Conservation (phyloP, 352 stramenopile genomes). For the Globisporangium mamillatum region DNA sequence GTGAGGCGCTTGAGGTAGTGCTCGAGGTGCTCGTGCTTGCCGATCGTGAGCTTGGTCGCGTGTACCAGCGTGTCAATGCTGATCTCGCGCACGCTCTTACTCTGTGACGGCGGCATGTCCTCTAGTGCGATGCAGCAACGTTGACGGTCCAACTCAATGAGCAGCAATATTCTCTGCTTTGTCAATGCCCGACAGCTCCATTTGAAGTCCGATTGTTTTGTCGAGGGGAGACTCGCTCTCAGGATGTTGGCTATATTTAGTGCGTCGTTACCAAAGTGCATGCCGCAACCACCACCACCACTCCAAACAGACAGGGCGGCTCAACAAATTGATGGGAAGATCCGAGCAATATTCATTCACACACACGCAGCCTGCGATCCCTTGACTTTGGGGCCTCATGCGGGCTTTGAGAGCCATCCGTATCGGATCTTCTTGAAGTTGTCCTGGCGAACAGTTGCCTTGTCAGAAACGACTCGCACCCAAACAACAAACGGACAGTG, state of each 20-base stretch:
- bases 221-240: neutral
- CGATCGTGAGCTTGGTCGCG: constrained; percentile 64
- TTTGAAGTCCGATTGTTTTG: neutral
- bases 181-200: neutral
- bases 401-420: neutral
- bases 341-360: neutral
- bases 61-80: constrained; percentile 55
- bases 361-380: neutral
- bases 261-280: neutral
- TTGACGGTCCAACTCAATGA: neutral
- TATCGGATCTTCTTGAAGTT: constrained; percentile 4
- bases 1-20: constrained; percentile 77
- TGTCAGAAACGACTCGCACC: neutral
- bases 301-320: neutral
- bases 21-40: constrained; percentile 55
- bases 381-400: neutral
- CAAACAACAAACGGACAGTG: constrained; percentile 4
- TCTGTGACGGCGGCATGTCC: neutral
- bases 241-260: neutral
- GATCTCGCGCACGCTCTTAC: constrained; percentile 41
- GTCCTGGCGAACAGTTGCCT: neutral
- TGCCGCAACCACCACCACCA: neutral
- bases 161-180: neutral
- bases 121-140: too few species aligned
- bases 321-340: neutral